phyloP scores from a whole-genome alignment of 352 stramenopile genomes.

The Phytopythium sindhum region DNA sequence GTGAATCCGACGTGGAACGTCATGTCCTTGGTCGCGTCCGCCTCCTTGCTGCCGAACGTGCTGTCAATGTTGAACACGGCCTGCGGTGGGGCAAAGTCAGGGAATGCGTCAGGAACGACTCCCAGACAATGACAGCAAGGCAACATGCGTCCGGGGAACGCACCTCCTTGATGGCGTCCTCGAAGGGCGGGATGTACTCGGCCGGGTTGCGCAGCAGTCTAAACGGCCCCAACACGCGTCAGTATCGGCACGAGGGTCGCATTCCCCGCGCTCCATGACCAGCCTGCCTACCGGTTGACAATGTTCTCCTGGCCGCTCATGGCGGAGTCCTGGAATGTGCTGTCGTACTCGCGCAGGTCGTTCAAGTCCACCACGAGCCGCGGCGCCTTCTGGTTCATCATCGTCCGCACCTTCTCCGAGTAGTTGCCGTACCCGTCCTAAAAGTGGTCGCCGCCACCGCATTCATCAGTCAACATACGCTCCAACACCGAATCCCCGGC shows the following conservation, averaged over 20 bases:
- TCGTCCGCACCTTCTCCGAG: slow-evolving; percentile 71
- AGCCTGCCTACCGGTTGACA: slow-evolving; percentile 36
- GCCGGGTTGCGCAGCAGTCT: slow-evolving; percentile 74
- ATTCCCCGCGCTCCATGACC: background rate
- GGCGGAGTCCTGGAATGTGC: slow-evolving; percentile 63
- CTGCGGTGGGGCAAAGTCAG: slow-evolving; percentile 9
- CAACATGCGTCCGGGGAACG: background rate
- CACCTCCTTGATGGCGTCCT: slow-evolving; percentile 76
- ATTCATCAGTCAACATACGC: background rate
- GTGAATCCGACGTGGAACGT: slow-evolving; percentile 89
- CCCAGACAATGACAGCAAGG: background rate
- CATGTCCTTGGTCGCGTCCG: slow-evolving; percentile 63
- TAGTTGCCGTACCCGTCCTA: slow-evolving; percentile 77
- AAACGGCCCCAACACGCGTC: slow-evolving; percentile 6
- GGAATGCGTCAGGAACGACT: background rate
- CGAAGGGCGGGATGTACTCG: slow-evolving; percentile 81
- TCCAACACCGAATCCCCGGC: too few species aligned
- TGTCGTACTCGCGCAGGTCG: slow-evolving; percentile 89
- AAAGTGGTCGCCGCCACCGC: too few species aligned
- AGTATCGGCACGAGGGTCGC: slow-evolving; percentile 2
- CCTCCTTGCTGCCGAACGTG: slow-evolving; percentile 76
- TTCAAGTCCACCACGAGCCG: slow-evolving; percentile 89
- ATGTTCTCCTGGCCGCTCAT: slow-evolving; percentile 70
- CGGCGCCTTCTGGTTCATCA: slow-evolving; percentile 73
- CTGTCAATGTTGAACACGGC: slow-evolving; percentile 80